These are phyloP conservation scores for Cylindrodendrum hubeiense DNA, from an alignment of 2,329 filamentous ascomycete species.

Conservation along the genomic window DNA sequence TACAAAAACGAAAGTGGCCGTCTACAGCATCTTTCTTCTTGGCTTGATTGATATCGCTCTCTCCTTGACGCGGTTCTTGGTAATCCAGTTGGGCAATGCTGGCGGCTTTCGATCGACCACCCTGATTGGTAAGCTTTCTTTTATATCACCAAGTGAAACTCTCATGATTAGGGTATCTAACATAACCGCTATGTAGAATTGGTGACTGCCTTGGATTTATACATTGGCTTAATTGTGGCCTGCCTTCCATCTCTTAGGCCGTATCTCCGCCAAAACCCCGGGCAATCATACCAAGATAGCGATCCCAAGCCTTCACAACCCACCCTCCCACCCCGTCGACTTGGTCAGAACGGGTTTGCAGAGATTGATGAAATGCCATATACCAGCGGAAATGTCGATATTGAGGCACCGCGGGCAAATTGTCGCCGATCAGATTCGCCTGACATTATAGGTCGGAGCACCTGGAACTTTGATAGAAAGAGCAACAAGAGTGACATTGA, in stretches of 20 bases:
- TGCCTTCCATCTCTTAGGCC: neutral
- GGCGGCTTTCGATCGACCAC: neutral
- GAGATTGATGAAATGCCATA: neutral
- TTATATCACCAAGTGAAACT: neutral
- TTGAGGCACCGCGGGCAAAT: no score
- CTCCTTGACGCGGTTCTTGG: neutral
- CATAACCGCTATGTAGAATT: neutral
- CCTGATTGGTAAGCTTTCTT: neutral
- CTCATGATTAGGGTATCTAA: neutral
- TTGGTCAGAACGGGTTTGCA: neutral
- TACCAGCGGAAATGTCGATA: neutral
- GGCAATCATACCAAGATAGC: neutral
- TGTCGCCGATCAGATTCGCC: neutral
- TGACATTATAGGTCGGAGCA: neutral
- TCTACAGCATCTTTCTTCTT: neutral
- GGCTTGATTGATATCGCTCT: conserved; percentile 6
- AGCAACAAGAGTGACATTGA: conserved; percentile 12
- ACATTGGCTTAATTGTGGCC: neutral
- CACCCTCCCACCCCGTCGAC: neutral
- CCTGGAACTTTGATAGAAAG: conserved; percentile 2
- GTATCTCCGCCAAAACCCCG: neutral
- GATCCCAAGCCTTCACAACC: neutral
- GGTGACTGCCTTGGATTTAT: neutral
- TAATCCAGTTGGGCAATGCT: neutral
- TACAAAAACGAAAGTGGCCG: neutral